Conservation (phyloP, 2,329 filamentous ascomycete genomes). For the Talaromyces marneffei region DNA sequence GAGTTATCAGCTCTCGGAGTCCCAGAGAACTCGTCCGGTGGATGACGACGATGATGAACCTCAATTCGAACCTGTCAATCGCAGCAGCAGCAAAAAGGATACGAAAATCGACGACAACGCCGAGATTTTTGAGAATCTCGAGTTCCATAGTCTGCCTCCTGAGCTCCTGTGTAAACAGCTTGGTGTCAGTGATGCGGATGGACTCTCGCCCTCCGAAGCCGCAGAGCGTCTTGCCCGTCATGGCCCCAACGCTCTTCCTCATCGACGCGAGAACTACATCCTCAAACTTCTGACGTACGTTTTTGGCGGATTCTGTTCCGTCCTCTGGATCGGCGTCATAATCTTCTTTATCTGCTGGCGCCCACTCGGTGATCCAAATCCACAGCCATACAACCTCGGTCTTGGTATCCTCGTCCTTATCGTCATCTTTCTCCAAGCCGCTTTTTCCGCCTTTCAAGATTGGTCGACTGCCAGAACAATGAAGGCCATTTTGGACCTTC, state of each 20-base stretch:
- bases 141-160: constrained; percentile 60
- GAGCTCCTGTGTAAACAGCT: constrained; percentile 57
- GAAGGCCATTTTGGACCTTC: constrained; percentile 71
- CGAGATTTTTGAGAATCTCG: constrained; percentile 53
- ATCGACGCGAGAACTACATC: constrained; percentile 57
- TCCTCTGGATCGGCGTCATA: constrained; percentile 58
- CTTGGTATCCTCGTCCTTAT: constrained; percentile 66
- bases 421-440: constrained; percentile 66
- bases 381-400: constrained; percentile 58
- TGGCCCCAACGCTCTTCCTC: constrained; percentile 63
- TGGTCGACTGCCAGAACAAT: constrained; percentile 69
- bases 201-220: constrained; percentile 56
- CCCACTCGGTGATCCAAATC: constrained; percentile 65
- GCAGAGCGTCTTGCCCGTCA: constrained; percentile 54
- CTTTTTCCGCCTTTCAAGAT: constrained; percentile 66
- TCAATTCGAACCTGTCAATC: constrained; percentile 13
- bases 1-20: constrained; percentile 36
- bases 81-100: constrained; percentile 34
- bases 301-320: constrained; percentile 72
- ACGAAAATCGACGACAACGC: not conserved
- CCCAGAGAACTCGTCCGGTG: constrained; percentile 24
- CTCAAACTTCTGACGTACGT: constrained; percentile 62
- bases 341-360: constrained; percentile 74
- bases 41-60: constrained; percentile 22
- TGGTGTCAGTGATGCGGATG: constrained; percentile 51